Conservation (phyloP, 495 filamentous ascomycete genomes). For the Trichoderma reesei region DNA sequence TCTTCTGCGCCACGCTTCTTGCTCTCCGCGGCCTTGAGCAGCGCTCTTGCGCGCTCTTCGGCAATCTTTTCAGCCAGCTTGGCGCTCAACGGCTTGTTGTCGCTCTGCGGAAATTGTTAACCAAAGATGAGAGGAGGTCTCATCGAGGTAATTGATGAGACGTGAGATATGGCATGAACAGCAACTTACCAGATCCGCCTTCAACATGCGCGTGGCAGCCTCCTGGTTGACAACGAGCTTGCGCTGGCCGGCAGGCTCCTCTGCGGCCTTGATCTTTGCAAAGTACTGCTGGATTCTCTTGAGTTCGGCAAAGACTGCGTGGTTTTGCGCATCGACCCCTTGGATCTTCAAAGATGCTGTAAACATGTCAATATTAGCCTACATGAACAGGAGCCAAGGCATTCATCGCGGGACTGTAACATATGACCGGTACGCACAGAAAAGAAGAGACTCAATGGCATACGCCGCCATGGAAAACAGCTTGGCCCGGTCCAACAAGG, state of each 20-base stretch:
- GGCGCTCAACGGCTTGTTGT: conserved; percentile 28
- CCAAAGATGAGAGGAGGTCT: no score
- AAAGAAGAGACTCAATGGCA: conserved; percentile 83
- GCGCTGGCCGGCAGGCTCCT: conserved; percentile 43
- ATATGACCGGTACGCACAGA: no score
- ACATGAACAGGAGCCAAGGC: background rate
- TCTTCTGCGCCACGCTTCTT: conserved; percentile 30
- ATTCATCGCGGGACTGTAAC: no score
- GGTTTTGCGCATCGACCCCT: conserved; percentile 68
- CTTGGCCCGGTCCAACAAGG: conserved; percentile 88
- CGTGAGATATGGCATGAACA: background rate
- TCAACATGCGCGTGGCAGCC: conserved; percentile 73
- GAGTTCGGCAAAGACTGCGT: conserved; percentile 77
- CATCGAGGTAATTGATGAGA: no score
- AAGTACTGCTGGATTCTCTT: conserved; percentile 82
- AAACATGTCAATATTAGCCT: conserved; percentile 22
- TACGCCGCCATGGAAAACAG: conserved; percentile 77
- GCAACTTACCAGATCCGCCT: conserved; percentile 56
- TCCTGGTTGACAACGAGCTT: conserved; percentile 63
- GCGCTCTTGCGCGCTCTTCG: conserved; percentile 35
- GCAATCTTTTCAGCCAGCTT: conserved; percentile 36
- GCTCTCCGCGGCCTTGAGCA: conserved; percentile 24
- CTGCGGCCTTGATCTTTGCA: conserved; percentile 69
- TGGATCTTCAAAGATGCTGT: conserved; percentile 71
- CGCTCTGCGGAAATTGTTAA: conserved; percentile 22